Evolutionary conservation across 768 basidiomycete species (phyloP).

Genomic region (Serendipita vermifera): DNA sequence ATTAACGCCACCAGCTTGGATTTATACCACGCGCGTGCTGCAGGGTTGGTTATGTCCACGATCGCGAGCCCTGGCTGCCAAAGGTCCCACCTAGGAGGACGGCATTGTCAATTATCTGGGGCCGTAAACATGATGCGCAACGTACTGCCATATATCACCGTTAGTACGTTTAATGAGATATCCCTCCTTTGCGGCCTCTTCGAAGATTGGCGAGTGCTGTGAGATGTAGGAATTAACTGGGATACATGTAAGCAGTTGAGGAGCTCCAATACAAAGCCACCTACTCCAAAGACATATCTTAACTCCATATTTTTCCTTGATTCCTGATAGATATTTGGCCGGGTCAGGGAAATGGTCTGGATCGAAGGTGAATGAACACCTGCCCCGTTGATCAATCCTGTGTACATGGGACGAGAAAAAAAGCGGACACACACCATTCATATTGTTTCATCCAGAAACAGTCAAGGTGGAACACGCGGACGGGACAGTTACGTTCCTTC

Average conservation of each 20-base stretch:
- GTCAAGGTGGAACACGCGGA: conserved; percentile 63
- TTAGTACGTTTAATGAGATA: conserved; percentile 59
- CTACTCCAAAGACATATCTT: conserved; percentile 57
- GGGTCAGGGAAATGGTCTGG: conserved; percentile 66
- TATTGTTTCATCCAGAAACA: conserved; percentile 27
- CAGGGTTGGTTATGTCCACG: conserved; percentile 54
- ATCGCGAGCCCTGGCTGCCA: conserved; percentile 39
- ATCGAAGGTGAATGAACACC: conserved; percentile 67
- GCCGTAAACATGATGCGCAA: not conserved
- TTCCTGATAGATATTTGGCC: conserved; percentile 36
- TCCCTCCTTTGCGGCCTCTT: conserved; percentile 51
- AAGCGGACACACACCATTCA: conserved; percentile 11
- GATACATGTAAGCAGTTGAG: not conserved
- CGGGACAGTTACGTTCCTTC: conserved; percentile 45
- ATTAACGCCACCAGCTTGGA: conserved; percentile 36
- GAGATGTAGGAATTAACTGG: conserved; percentile 57
- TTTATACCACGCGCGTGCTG: conserved; percentile 42
- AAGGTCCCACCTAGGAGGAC: conserved; percentile 34
- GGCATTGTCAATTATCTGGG: no score
- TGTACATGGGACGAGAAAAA: no score
- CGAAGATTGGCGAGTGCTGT: conserved; percentile 54
- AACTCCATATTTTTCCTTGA: conserved; percentile 37
- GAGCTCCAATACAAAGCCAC: conserved; percentile 26
- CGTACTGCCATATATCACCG: conserved; percentile 33
- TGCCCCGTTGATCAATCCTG: conserved; percentile 20